Evolutionary conservation across 2,329 filamentous ascomycete genomes (phyloP).

Genomic region (Parastagonospora avenae): DNA sequence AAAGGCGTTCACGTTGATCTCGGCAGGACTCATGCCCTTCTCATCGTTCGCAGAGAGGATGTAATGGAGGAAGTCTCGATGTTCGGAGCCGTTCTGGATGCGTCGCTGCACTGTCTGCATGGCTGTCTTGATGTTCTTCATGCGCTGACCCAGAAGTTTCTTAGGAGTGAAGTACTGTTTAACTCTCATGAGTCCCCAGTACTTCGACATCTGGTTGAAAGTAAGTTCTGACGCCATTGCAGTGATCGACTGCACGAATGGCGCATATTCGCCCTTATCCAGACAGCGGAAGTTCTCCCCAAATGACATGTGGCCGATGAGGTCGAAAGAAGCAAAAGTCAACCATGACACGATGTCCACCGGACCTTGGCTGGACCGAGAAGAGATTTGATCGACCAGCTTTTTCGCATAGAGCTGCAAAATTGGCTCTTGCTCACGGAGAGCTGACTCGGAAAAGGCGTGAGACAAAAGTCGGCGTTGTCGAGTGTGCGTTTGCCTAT

Average conservation of each 20-base stretch:
- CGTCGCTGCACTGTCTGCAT: not conserved
- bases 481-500: not conserved
- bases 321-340: not conserved
- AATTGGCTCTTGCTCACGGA: slow-evolving; percentile 47
- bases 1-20: not conserved
- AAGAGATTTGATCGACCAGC: not conserved
- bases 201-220: not conserved
- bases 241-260: not conserved
- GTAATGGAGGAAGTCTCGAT: not conserved
- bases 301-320: not conserved
- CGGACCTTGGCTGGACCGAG: not conserved
- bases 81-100: not conserved
- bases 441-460: slow-evolving; percentile 49
- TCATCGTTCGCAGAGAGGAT: not conserved
- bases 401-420: slow-evolving; percentile 14
- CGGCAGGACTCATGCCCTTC: not conserved
- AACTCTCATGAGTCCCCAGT: not conserved
- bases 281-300: not conserved
- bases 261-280: not conserved
- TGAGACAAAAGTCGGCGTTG: slow-evolving; percentile 41
- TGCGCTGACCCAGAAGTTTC: not conserved
- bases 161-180: not conserved
- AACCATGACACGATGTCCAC: not conserved
- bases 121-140: not conserved
- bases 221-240: not conserved